Evolutionary conservation across 2,329 filamentous ascomycete genomes (phyloP), one percentile per base, ranked within the genome.

Genomic region (Huntiella savannae): DNA sequence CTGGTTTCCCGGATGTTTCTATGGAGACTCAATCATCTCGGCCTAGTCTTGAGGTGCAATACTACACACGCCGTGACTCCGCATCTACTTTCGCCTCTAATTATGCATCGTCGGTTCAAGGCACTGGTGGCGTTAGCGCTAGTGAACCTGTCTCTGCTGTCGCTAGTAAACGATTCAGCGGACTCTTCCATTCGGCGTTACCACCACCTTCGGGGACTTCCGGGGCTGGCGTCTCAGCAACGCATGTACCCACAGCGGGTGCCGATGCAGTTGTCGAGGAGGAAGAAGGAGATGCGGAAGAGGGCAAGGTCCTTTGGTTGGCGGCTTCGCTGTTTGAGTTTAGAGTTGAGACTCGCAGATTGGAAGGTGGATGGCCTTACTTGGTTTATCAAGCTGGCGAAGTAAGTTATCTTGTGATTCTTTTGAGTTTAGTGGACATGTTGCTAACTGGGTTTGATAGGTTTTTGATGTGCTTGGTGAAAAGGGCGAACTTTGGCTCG

Each of bases 401-500:
- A 68, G 78, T 81, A 59, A 56, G 71, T 63, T 34, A n/a, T n/a
- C 33, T 42, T 13, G 45, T 16, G 19, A 37, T 15, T 7, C n/a
- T 35, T 19, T 33, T 44, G 12, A 19, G 3, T 28, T 11, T 32
- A 1, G 22, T n/a, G 13, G 28, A 22, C 2, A 6, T 11, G n/a
- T 34, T 13, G 3, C 28, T 46, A 33, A 46, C 46, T 40, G n/a
- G 12, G 17, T 16, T 36, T 15, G 16, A 7, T 47, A 80, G 73
- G 83, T 88, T 52, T 88, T 88, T 56, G 82, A 88, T 63, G 81
- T 98, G 45, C 85, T 98, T 57, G 91, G 81, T 28, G 87, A 95
- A 62, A 95, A 95, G 60, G 91, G 91, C 52, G 91, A 98, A 66
- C 71, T 96, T 42, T 98, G 91, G 91, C 75, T 98, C 48, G 91